Evolutionary conservation across 1,139 yeast genomes (phyloP).

Genomic region (Suhomyces kunorum): DNA sequence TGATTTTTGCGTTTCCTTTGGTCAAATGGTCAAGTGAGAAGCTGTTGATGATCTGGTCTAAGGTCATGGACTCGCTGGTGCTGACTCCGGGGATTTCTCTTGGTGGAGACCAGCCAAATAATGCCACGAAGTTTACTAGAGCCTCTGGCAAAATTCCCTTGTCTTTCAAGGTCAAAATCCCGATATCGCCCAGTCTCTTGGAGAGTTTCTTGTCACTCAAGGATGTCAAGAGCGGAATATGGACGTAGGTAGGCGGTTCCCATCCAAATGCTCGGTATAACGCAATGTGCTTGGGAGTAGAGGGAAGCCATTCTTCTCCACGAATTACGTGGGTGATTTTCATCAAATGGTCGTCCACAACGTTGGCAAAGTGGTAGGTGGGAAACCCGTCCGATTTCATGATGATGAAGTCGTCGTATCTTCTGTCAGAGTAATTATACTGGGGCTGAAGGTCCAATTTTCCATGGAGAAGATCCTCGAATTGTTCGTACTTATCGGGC

Average conservation of each 20-base stretch:
- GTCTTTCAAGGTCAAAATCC: slow-evolving; percentile 58
- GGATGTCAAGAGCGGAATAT: slow-evolving; percentile 83
- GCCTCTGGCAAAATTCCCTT: slow-evolving; percentile 84
- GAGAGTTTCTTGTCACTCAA: slow-evolving; percentile 76
- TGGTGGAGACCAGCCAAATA: slow-evolving; percentile 93
- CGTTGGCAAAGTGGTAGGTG: slow-evolving; percentile 95
- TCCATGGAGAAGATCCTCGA: slow-evolving; percentile 79
- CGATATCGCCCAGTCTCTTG: slow-evolving; percentile 81
- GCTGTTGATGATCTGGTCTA: slow-evolving; percentile 51
- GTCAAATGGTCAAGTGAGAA: slow-evolving; percentile 72
- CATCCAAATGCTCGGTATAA: slow-evolving; percentile 85
- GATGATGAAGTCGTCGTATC: slow-evolving; percentile 88
- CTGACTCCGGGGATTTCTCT: slow-evolving; percentile 52
- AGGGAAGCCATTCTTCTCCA: slow-evolving; percentile 97
- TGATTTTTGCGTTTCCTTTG: slow-evolving; percentile 92
- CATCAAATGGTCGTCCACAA: slow-evolving; percentile 93
- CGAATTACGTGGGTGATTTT: slow-evolving; percentile 88
- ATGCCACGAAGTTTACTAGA: slow-evolving; percentile 77
- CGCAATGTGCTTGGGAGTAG: slow-evolving; percentile 93
- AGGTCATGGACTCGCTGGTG: slow-evolving; percentile 58
- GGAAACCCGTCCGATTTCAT: slow-evolving; percentile 92
- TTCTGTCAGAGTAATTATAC: slow-evolving; percentile 61
- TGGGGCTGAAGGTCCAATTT: slow-evolving; percentile 76
- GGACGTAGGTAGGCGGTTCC: slow-evolving; percentile 80
- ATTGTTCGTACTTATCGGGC: slow-evolving; percentile 67